Base-by-base conservation (phyloP, 2,329 filamentous ascomycete genomes). In the Massarina eburnea region DNA sequence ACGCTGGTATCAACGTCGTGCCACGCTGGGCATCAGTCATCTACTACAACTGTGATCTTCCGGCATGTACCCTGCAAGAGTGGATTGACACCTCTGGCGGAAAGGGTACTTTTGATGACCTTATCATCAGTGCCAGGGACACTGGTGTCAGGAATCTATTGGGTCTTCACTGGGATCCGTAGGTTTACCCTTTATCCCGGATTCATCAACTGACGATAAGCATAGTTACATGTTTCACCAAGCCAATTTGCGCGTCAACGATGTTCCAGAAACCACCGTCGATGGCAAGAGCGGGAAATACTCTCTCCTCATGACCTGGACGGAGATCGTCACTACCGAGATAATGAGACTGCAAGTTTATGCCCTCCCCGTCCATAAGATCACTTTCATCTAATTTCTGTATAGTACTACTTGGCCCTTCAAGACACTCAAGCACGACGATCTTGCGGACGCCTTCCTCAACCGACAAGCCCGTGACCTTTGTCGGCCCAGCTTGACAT, bases 21-120 rank as follows among this genome's bases (percentile, higher is more conserved):
- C 80, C 80, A 4, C 79, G 82, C 36, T 85, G 77, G 77, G 78
- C 81, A 1, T 81, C 80, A 3, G 76, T 79, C 33, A 84, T 85
- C 49, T 85, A 84, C 70, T 85, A 81, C 73, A 83, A 85, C 68
- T 84, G 82, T 62, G 77, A 82, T 58, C 75, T 74, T 14, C 72
- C 79, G 2, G 71, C 66, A 18, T 85, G 82, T 60, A 84, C 81
- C 0, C 60, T 77, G 15, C 67, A 76, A 39, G 81, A 85, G 61
- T 85, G 82, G 82, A 81, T 80, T 39, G 72, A 79, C 43, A 84
- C 81, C 1, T 81, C 80, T 3, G 75, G 62, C 19, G 80, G 80
- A 34, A 70, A 64, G n/a, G 81, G 81, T 4, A 71, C 68, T 34
- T 83, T 82, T 53, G 64, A 71, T 3, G 69, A 76, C 53, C 72